Conservation (phyloP, 1,284 basidiomycete species). For the Boletus semigastroideus region DNA sequence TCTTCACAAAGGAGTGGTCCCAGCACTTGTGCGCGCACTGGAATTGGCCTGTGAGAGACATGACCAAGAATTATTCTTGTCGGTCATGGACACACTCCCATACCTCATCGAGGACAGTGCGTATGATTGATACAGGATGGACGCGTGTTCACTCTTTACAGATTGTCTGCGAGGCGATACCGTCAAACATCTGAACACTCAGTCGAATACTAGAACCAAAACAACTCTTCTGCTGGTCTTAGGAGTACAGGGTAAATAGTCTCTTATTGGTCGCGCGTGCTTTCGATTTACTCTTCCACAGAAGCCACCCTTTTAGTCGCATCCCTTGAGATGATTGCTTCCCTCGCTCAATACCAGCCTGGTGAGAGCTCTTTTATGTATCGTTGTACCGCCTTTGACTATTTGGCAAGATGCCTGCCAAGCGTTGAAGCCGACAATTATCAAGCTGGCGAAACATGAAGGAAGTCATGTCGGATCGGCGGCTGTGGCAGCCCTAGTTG, state of each 20-base stretch:
- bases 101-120: slow-evolving; percentile 4
- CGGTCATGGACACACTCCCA: slow-evolving; percentile 3
- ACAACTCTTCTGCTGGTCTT: slow-evolving; percentile 1
- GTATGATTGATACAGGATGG: neutral
- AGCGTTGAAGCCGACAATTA: neutral
- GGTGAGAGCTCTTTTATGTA: neutral
- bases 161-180: neutral
- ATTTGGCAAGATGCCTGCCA: neutral
- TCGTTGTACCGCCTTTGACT: neutral
- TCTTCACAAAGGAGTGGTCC: neutral
- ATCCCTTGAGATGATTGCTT: slow-evolving; percentile 5
- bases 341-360: neutral
- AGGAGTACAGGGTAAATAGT: slow-evolving; percentile 2
- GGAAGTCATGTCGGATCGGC: neutral
- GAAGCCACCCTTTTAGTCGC: slow-evolving; percentile 2
- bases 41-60: neutral
- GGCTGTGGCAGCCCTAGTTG: slow-evolving; percentile 3
- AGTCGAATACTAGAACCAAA: neutral
- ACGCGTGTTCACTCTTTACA: neutral
- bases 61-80: neutral
- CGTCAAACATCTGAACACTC: neutral
- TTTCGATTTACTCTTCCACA: neutral
- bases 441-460: neutral
- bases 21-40: neutral
- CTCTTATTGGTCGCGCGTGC: neutral